Evolutionary conservation across 805 yeast species (phyloP).

Genomic region (Helenozyma baotianmanensis): DNA sequence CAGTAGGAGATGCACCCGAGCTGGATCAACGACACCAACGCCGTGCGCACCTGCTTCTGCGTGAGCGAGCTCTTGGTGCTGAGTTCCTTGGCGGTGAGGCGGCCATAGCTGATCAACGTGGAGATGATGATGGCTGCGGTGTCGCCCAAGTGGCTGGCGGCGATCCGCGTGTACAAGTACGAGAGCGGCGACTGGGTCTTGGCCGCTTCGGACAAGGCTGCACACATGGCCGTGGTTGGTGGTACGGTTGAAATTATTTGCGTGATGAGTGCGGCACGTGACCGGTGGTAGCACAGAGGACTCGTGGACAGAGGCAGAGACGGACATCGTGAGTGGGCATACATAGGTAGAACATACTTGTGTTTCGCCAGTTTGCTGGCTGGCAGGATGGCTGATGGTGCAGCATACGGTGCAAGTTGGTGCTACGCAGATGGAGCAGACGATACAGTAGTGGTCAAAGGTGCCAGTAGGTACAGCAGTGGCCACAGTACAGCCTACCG

Average conservation of each 20-base stretch:
- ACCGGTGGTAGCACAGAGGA: too few relatives aligned
- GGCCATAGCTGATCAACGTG: conserved; percentile 60
- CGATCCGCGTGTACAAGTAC: conserved; percentile 51
- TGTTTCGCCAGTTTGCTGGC: too few relatives aligned
- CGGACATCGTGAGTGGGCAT: too few relatives aligned
- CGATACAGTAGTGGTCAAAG: too few relatives aligned
- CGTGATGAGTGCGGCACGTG: conserved; percentile 5
- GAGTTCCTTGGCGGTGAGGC: conserved; percentile 56
- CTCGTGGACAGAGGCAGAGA: too few relatives aligned
- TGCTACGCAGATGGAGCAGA: too few relatives aligned
- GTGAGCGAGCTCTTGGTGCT: conserved; percentile 44
- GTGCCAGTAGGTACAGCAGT: too few relatives aligned
- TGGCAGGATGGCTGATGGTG: too few relatives aligned
- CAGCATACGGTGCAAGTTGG: too few relatives aligned
- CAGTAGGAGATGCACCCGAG: conserved; percentile 69
- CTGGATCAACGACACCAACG: conserved; percentile 75
- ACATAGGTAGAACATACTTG: too few relatives aligned
- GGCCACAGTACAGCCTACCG: too few relatives aligned
- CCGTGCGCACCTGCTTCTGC: conserved; percentile 49
- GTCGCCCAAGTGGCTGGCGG: conserved; percentile 62
- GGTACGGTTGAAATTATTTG: conserved; percentile 1
- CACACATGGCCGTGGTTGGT: conserved; percentile 3
- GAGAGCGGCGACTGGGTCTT: conserved; percentile 58
- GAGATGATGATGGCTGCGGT: conserved; percentile 63
- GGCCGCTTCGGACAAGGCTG: conserved; percentile 11